A percentile compares a stretch with the other conserved stretches of the same genome.
phyloP scores from a whole-genome alignment of 768 basidiomycete genomes.

The Leccinum imitatum region DNA sequence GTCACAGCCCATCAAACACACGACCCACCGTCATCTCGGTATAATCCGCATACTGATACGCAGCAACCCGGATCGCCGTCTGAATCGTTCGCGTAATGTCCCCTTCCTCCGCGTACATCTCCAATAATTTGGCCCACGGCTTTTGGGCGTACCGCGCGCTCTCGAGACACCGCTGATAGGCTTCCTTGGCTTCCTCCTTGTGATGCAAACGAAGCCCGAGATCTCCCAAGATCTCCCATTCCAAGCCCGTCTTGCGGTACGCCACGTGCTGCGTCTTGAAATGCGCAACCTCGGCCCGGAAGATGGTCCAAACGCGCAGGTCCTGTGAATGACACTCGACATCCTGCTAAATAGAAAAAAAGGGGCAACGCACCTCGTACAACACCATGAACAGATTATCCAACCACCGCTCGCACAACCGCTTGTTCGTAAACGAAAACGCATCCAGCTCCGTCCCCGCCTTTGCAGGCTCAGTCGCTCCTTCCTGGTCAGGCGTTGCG shows the following conservation, averaged over 20 bases:
- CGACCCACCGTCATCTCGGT: constrained; percentile 79
- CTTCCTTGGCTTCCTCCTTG: constrained; percentile 98
- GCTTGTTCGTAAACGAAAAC: constrained; percentile 94
- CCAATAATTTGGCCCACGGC: constrained; percentile 91
- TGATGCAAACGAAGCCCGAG: constrained; percentile 91
- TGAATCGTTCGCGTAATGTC: constrained; percentile 90
- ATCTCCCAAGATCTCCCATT: constrained; percentile 99
- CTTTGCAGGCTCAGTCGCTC: constrained; percentile 17
- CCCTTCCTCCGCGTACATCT: constrained; percentile 96
- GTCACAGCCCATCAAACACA: neutral
- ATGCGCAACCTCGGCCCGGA: constrained; percentile 96
- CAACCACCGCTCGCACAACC: constrained; percentile 95
- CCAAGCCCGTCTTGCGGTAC: constrained; percentile 93
- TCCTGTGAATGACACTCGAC: constrained; percentile 47
- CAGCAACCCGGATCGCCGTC: constrained; percentile 88
- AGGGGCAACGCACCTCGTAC: constrained; percentile 71
- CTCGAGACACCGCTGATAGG: constrained; percentile 93
- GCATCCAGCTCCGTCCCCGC: constrained; percentile 48
- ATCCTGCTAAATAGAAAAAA: neutral
- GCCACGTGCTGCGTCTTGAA: constrained; percentile 99
- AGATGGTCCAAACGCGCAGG: constrained; percentile 97
- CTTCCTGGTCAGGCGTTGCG: constrained; percentile 28
- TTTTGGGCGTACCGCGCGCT: constrained; percentile 82
- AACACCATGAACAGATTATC: constrained; percentile 98
- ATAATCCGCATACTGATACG: constrained; percentile 90